A percentile compares a stretch with the other conserved stretches of the same genome.
Evolutionary conservation across 768 basidiomycete genomes (phyloP).

Genomic region (Lactarius quietus): DNA sequence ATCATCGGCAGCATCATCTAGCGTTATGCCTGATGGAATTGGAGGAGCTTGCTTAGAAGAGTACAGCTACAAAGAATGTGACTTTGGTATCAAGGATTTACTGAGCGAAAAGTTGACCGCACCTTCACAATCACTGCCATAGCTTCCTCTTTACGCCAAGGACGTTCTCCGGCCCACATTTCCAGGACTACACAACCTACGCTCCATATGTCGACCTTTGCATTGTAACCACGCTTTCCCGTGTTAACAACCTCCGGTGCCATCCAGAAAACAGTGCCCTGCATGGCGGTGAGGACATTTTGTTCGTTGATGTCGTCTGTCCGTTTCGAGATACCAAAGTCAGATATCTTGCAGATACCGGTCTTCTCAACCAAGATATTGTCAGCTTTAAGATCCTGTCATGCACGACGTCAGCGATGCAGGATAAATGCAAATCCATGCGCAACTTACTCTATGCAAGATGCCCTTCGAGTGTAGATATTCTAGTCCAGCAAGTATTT

Average conservation of each 20-base stretch:
- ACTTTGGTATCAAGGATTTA: conserved; percentile 3
- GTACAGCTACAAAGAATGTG: conserved; percentile 55
- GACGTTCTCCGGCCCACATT: conserved; percentile 97
- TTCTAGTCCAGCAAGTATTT: conserved; percentile 87
- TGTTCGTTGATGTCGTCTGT: conserved; percentile 80
- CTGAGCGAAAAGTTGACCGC: conserved; percentile 25
- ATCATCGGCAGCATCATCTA: conserved; percentile 75
- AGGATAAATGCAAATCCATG: neutral
- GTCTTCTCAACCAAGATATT: conserved; percentile 94
- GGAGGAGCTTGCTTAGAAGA: conserved; percentile 84
- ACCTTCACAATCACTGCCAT: conserved; percentile 96
- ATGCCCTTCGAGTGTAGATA: conserved; percentile 93
- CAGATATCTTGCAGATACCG: conserved; percentile 95
- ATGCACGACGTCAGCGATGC: conserved; percentile 12
- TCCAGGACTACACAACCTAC: conserved; percentile 97
- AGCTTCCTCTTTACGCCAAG: conserved; percentile 89
- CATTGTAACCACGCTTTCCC: conserved; percentile 87
- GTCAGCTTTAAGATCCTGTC: conserved; percentile 93
- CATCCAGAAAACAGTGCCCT: conserved; percentile 99
- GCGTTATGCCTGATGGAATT: conserved; percentile 74
- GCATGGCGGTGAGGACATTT: conserved; percentile 90
- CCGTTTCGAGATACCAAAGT: conserved; percentile 98
- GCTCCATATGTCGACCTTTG: conserved; percentile 98
- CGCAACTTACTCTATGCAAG: conserved; percentile 71
- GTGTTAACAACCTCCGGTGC: conserved; percentile 92